Base-by-base conservation (phyloP, 2,329 filamentous ascomycete genomes). In the Cadophora luteo-olivacea region DNA sequence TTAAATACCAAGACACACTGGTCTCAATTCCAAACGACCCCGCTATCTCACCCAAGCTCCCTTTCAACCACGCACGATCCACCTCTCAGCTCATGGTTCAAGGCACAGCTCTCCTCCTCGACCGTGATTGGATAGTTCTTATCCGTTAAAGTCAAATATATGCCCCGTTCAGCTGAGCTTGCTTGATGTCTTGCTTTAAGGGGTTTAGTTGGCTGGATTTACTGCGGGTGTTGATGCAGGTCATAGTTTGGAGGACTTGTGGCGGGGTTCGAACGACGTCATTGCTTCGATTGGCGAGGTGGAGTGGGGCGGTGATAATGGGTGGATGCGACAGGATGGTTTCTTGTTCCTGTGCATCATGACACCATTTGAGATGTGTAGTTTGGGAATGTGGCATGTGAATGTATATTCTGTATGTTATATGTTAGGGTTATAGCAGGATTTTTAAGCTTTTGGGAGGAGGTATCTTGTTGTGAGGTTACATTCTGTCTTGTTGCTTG, bases 211-310 rank as follows among this genome's bases (percentile, higher is more conserved):
- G 16, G 8, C 2, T 22, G n/a, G 45, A 24, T 14, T 29, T 25
- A 38, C 36, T 38, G 36, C 12, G 12, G 29, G 29, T 29, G 8
- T 38, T 38, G 36, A 38, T 58, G 55, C 55, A 38, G 55, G 55
- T 22, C 32, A 38, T 36, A 38, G 0, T 5, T 14, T 36, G 33
- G 33, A 36, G 33, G 33, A 11, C 11, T 57, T 3, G 55, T 38
- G 33, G 33, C 55, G 55, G 55, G 55, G 55, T 38, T 5, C 16
- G 25, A 24, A 5, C 19, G 48, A 64, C 45, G 61, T 64, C 61
- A 64, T 64, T 64, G 61, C 61, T 55, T 52, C 61, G 61, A 64
- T 64, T 64, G 33, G 61, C 61, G 61, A 64, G 49, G 29, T 29
- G 48, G 16, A 24, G 41, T 12, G 24, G 52, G 12, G 41, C 2